Evolutionary conservation across 116 monocot species (phyloP).

Genomic region (Cymodocea nodosa): DNA sequence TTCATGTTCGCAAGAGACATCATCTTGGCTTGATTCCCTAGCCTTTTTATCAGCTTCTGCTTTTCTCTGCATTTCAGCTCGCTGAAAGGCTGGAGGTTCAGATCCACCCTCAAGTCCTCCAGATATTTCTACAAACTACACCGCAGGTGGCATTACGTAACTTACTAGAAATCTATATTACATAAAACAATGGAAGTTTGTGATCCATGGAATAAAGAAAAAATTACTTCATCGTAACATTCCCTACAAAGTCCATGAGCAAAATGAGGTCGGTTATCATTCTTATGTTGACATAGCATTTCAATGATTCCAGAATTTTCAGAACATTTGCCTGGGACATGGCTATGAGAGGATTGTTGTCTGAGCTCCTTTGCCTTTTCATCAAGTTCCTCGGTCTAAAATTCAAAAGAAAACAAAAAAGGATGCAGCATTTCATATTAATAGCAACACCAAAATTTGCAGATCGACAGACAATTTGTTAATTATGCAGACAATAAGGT

Average conservation of each 20-base stretch:
- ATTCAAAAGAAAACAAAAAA: neutral
- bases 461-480: no score
- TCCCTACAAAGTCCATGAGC: conserved; percentile 80
- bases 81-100: conserved; percentile 91
- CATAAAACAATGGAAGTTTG: neutral
- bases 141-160: neutral
- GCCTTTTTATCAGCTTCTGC: conserved; percentile 17
- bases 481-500: no score
- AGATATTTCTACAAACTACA: conserved; percentile 71
- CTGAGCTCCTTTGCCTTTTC: conserved; percentile 42
- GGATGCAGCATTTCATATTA: no score
- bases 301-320: conserved; percentile 8
- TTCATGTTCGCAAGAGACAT: neutral
- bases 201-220: neutral
- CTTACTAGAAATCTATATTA: neutral
- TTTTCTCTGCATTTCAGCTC: conserved; percentile 61
- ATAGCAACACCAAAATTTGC: no score
- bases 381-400: conserved; percentile 75
- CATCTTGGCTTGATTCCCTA: conserved; percentile 4
- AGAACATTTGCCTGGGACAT: conserved; percentile 19
- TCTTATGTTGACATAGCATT: conserved; percentile 67
- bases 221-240: conserved; percentile 58
- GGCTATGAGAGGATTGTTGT: conserved; percentile 14
- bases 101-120: conserved; percentile 79
- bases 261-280: conserved; percentile 39